Evolutionary conservation across 2,329 filamentous ascomycete species (phyloP), one percentile per base, ranked within the genome.

Genomic region (Fusarium camptoceras): DNA sequence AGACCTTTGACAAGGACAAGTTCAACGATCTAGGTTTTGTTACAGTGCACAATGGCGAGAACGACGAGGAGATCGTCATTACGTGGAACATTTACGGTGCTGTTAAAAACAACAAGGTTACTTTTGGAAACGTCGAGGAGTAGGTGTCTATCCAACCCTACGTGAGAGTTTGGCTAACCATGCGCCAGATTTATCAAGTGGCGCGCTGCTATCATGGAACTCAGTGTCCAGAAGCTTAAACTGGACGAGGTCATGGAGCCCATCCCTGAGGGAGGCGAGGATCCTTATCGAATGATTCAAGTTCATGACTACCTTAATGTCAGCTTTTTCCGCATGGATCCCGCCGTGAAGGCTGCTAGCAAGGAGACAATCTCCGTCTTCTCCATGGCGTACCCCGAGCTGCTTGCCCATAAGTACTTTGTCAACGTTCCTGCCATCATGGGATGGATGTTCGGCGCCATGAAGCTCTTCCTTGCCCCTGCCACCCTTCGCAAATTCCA

Each of bases 21-120:
- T 98, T 96, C 74, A 88, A 85, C 10, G 90, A 90, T 3, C 80
- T 98, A 60, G 95, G 94, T 41, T 98, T 92, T 78, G 87, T 97
- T 53, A 93, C 93, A 2, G 85, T 85, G n/a, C 89, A 96, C 72
- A 81, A 85, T 56, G 84, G 85, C 37, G 84, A 85, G 2, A 85
- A 84, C 53, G 81, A 82, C 63, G 83, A 88, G 74, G 88, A 91
- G 78, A 86, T 75, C 20, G 78, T 97, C 59, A 90, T 94, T 50
- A 96, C 93, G 4, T 98, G 94, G 91, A 98, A 98, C 79, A 90
- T 98, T 76, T 98, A 98, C 77, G 94, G 94, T 16, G 89, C 89
- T 39, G 92, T 94, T 68, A 96, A 96, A 85, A 88, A 93, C 73
- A 88, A 92, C 74, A 89, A 94, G 66, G 88, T 92, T 70, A 97